These are phyloP conservation scores for Salvia sclarea DNA, from an alignment of 305 asterid genomes.

Conservation along the genomic window DNA sequence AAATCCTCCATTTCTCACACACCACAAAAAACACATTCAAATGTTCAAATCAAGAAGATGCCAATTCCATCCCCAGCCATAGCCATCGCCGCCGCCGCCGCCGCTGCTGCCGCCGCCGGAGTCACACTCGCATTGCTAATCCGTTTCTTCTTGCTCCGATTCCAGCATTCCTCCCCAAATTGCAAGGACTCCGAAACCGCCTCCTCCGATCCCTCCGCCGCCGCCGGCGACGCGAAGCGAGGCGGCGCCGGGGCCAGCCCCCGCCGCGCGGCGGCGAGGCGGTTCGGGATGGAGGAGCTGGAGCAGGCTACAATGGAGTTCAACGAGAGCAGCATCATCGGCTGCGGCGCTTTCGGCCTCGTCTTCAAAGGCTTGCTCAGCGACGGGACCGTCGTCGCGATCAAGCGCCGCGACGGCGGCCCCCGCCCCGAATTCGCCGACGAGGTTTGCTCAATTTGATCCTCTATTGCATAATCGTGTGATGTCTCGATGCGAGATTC, in stretches of 20 bases:
- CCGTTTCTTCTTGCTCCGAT: constrained; percentile 39
- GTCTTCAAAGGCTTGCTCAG: constrained; percentile 69
- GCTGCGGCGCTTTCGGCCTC: constrained; percentile 63
- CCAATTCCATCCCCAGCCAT: constrained; percentile 48
- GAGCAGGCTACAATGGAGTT: constrained; percentile 67
- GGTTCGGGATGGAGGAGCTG: constrained; percentile 60
- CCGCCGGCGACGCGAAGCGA: constrained; percentile 37
- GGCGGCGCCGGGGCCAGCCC: no score
- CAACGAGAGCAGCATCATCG: constrained; percentile 60
- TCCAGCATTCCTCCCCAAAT: constrained; percentile 37
- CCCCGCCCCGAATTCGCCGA: constrained; percentile 49
- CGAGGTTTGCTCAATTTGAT: constrained; percentile 38
- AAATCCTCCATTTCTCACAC: no score
- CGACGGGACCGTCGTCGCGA: constrained; percentile 73
- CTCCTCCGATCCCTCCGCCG: constrained; percentile 75
- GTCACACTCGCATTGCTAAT: constrained; percentile 35
- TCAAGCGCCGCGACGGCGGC: constrained; percentile 51
- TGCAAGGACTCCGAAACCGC: constrained; percentile 52
- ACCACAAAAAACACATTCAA: no score
- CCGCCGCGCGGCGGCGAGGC: constrained; percentile 38
- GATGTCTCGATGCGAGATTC: no score
- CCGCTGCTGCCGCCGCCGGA: constrained; percentile 41
- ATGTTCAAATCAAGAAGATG: background rate
- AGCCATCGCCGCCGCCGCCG: constrained; percentile 59
- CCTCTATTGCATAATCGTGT: no score